Evolutionary conservation across 1,284 basidiomycete genomes (phyloP), one percentile per base, ranked within the genome.

Genomic region (Malassezia psittaci): DNA sequence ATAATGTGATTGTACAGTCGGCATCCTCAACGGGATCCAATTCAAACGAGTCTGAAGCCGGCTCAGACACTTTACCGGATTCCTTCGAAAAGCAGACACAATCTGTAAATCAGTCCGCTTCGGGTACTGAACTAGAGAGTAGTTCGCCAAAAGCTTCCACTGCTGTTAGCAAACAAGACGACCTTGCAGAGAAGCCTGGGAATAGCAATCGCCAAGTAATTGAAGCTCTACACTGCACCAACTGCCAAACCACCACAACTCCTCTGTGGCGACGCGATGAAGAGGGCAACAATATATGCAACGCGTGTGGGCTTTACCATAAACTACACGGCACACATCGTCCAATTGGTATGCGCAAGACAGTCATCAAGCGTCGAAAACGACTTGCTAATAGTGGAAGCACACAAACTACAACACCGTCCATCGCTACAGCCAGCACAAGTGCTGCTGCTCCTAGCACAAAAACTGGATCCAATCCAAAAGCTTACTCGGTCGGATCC

Each of bases 331-430:
- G 90, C 54, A 90, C 88, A 0, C 90, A 96, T 68, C 84, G 93
- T 41, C 93, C 93, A 34, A 93, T 93, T 61, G 89, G 89, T 55
- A 91, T 98, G 90, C 96, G 94, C 78, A 96, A 96, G 80, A 87
- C 88, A 3, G 90, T 96, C 66, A 98, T 98, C 80, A 98, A 98
- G 79, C 83, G 93, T 36, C 81, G 93, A 61, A 96, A 96, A 78
- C 85, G 93, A 64, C 89, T 96, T 32, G 88, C 90, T 46, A 89
- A 52, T 21, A 18, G 43, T 16, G 41, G 41, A 5, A 41, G 36
- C 3, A 11, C 21, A 19, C 41, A 43, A 12, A 44, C 29, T 24
- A 18, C 18, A 8, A 16, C 12, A 16, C 21, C 46, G 38, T 35
- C 29, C 40, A 41, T 16, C 19, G n/a, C 35, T 16, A 16, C 49